phyloP scores from a whole-genome alignment of 2,329 filamentous ascomycete species.

The Emmonsiellopsis sp. region DNA sequence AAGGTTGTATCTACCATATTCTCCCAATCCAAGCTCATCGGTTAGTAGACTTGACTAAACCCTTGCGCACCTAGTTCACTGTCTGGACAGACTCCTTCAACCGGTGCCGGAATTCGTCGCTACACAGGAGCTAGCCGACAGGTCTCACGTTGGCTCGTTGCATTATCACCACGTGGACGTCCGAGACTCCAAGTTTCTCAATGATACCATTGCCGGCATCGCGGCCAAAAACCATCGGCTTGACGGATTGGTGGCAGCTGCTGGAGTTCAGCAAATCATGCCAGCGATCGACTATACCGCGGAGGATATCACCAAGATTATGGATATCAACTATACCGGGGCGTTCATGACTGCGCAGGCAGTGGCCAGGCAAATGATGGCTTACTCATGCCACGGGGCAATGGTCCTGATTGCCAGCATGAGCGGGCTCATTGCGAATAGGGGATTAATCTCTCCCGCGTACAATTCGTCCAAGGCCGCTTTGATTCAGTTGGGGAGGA shows the following conservation, averaged over 20 bases:
- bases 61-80: constrained; percentile 30
- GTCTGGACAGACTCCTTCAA: constrained; percentile 36
- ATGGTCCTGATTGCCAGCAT: constrained; percentile 44
- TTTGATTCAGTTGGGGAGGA: constrained; percentile 42
- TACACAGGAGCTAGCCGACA: constrained; percentile 24
- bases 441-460: constrained; percentile 32
- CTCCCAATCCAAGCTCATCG: not conserved
- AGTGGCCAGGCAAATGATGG: constrained; percentile 26
- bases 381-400: constrained; percentile 23
- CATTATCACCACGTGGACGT: constrained; percentile 41
- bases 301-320: constrained; percentile 33
- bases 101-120: constrained; percentile 35
- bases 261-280: constrained; percentile 34
- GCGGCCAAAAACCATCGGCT: constrained; percentile 16
- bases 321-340: constrained; percentile 42
- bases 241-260: constrained; percentile 34
- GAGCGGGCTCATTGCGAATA: constrained; percentile 42
- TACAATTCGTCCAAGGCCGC: constrained; percentile 49
- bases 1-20: constrained; percentile 19
- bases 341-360: constrained; percentile 40
- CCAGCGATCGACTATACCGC: constrained; percentile 32
- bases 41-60: not conserved
- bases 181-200: constrained; percentile 28
- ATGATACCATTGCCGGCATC: constrained; percentile 12
- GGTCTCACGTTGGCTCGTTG: constrained; percentile 27